Evolutionary conservation across 78 protist species (phyloP).

Genomic region (Dictyostelium citrinum): DNA sequence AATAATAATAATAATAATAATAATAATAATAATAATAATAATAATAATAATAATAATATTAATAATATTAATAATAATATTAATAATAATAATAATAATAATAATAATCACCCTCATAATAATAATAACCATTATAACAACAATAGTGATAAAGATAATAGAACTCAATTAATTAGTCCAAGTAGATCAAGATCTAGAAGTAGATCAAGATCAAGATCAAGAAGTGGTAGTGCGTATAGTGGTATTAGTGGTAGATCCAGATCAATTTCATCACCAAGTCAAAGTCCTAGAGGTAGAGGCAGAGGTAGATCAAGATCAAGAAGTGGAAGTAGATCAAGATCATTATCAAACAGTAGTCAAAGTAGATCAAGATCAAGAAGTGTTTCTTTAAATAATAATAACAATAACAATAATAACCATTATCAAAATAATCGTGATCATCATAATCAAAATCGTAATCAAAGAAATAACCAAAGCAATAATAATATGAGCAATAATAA

Average conservation of each 20-base stretch:
- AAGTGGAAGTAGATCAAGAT: not conserved
- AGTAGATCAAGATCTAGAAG: not conserved
- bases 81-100: not conserved
- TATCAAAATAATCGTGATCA: not conserved
- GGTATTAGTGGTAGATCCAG: not conserved
- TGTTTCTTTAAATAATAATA: not conserved
- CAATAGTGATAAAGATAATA: constrained; percentile 3
- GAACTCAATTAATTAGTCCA: constrained; percentile 24
- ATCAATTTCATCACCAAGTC: not conserved
- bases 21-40: not conserved
- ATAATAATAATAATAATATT: not conserved
- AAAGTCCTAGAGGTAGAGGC: not conserved
- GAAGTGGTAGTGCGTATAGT: not conserved
- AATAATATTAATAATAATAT: not conserved
- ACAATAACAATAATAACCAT: not conserved
- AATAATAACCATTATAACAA: not conserved
- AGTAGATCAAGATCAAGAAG: constrained; percentile 11
- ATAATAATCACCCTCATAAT: not conserved
- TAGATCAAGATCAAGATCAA: not conserved
- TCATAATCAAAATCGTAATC: not conserved
- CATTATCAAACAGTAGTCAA: not conserved
- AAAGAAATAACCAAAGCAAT: not conserved
- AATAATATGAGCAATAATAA: not conserved
- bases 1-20: not conserved
- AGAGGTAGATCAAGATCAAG: constrained; percentile 16